Conservation (phyloP, 192 early-diverging fungal species). For the Phycomyces nitens region DNA sequence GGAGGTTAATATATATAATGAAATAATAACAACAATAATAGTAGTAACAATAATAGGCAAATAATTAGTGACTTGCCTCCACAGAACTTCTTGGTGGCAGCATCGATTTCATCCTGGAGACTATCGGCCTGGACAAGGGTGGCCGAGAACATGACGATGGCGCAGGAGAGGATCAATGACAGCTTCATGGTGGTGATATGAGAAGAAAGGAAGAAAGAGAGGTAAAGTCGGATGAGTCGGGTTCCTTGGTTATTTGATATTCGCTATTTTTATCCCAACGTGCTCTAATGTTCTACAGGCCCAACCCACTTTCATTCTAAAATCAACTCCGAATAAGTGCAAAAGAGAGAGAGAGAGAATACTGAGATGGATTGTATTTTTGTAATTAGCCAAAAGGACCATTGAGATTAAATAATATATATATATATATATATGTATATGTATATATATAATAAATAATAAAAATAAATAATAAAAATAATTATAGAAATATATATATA, state of each 20-base stretch:
- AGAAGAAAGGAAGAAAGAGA: conserved; percentile 11
- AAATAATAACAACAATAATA: no score
- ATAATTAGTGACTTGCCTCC: conserved; percentile 11
- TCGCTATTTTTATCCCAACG: conserved; percentile 1
- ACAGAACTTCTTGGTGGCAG: conserved; percentile 32
- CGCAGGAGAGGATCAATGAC: conserved; percentile 18
- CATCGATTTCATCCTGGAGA: conserved; percentile 29
- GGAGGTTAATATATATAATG: not conserved
- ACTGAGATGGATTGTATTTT: no score
- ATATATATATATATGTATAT: no score
- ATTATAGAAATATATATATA: no score
- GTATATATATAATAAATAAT: no score
- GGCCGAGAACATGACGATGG: conserved; percentile 14
- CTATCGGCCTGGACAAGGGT: conserved; percentile 24
- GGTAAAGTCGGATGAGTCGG: not conserved
- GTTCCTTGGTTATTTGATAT: not conserved
- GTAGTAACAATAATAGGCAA: not conserved
- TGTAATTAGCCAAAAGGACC: no score
- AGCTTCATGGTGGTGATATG: conserved; percentile 24
- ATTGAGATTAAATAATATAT: no score
- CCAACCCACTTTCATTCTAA: no score
- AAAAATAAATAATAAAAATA: no score
- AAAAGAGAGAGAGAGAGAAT: not conserved
- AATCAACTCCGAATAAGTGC: not conserved
- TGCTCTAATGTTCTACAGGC: not conserved